These are phyloP conservation scores for Trichoderma lentiforme DNA, from an alignment of 2,329 filamentous ascomycete genomes.

Conservation along the genomic window DNA sequence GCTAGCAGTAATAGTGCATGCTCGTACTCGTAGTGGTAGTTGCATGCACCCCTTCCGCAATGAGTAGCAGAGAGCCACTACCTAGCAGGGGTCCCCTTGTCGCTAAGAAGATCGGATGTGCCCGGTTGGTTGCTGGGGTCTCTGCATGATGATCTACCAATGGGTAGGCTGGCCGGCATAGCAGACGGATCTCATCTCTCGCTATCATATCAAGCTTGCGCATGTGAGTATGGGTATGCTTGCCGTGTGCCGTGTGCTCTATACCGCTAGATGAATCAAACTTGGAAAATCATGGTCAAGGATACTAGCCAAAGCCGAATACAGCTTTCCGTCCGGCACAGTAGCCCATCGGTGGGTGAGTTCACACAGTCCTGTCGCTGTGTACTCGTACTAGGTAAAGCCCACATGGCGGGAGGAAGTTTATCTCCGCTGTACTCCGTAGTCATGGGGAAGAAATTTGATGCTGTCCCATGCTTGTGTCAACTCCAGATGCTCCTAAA, in stretches of 20 bases:
- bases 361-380: not conserved
- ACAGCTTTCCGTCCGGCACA: not conserved
- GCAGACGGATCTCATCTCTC: conserved; percentile 2
- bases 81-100: not conserved
- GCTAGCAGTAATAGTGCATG: not conserved
- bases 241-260: not conserved
- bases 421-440: not conserved
- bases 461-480: not conserved
- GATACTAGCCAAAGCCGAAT: not conserved
- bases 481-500: not conserved
- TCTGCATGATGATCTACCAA: conserved; percentile 12
- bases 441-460: not conserved
- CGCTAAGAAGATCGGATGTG: conserved; percentile 16
- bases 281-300: not conserved
- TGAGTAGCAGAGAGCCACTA: not conserved
- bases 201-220: not conserved
- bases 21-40: not conserved
- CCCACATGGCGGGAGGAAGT: not conserved
- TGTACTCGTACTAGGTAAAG: not conserved
- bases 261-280: not conserved
- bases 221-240: not conserved
- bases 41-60: not conserved
- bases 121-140: conserved; percentile 8
- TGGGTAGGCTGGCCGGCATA: not conserved
- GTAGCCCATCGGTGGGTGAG: not conserved